Evolutionary conservation across 2,329 filamentous ascomycete species (phyloP).

Genomic region (Kalmusia sp.): DNA sequence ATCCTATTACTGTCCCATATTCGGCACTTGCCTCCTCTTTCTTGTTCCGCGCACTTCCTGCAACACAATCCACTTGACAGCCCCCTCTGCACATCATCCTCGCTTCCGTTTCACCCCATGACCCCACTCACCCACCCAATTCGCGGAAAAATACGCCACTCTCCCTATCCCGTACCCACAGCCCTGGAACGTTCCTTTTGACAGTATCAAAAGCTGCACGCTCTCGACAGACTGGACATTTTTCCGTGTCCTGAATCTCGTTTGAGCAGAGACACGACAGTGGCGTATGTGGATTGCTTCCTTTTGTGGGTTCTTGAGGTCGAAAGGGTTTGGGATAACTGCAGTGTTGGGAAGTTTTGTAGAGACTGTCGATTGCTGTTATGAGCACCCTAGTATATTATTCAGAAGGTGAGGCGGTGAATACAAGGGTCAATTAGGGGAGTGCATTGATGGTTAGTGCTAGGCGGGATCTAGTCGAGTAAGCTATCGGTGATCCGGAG

Average conservation of each 20-base stretch:
- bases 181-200: background rate
- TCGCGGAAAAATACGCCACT: constrained; percentile 9
- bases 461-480: background rate
- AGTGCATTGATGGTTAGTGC: background rate
- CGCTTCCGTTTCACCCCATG: constrained; percentile 5
- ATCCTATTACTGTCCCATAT: no score
- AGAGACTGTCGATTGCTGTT: constrained; percentile 4
- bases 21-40: no score
- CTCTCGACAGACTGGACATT: background rate
- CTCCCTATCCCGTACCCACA: background rate
- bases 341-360: constrained; percentile 4
- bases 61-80: background rate
- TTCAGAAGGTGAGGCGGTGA: background rate
- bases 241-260: constrained; percentile 8
- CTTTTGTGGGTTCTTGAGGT: background rate
- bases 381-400: constrained; percentile 1
- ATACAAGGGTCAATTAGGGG: background rate
- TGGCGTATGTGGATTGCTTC: background rate
- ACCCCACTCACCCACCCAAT: background rate
- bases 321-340: background rate
- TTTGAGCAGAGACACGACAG: background rate
- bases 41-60: background rate
- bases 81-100: background rate
- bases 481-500: no score
- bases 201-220: constrained; percentile 1